Conservation (phyloP, 768 basidiomycete species). For the Sarcodon sp. region DNA sequence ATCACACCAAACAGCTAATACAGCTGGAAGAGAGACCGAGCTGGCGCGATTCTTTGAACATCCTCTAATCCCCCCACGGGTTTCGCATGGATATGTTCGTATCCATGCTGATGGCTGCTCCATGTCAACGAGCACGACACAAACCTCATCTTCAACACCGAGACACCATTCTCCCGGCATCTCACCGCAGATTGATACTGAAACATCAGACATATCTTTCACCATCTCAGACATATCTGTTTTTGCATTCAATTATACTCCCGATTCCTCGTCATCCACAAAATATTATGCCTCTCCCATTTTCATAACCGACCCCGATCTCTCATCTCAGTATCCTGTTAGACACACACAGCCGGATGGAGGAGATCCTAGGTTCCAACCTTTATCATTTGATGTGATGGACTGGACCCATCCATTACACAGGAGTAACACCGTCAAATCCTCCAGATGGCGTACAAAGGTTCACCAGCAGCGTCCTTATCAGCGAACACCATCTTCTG, state of each 20-base stretch:
- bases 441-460: slow-evolving; percentile 52
- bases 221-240: slow-evolving; percentile 41
- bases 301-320: slow-evolving; percentile 59
- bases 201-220: slow-evolving; percentile 10
- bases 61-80: slow-evolving; percentile 44
- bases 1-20: slow-evolving; percentile 5
- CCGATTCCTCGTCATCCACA: slow-evolving; percentile 5
- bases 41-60: slow-evolving; percentile 35
- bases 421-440: slow-evolving; percentile 29
- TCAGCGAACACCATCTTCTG: slow-evolving; percentile 11
- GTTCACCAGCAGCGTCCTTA: slow-evolving; percentile 13
- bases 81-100: slow-evolving; percentile 40
- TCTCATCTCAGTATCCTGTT: slow-evolving; percentile 42
- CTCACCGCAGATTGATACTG: not conserved
- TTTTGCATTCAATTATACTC: slow-evolving; percentile 30
- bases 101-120: slow-evolving; percentile 14
- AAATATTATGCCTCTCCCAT: slow-evolving; percentile 42
- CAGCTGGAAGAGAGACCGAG: slow-evolving; percentile 3
- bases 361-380: not conserved
- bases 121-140: slow-evolving; percentile 6
- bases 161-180: not conserved
- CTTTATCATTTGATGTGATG: slow-evolving; percentile 36
- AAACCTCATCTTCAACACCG: not conserved
- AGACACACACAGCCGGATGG: slow-evolving; percentile 27
- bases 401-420: slow-evolving; percentile 47